Evolutionary conservation across 257 asterid genomes (phyloP), one percentile per base, ranked within the genome.

Genomic region (Gentiana macrophylla): DNA sequence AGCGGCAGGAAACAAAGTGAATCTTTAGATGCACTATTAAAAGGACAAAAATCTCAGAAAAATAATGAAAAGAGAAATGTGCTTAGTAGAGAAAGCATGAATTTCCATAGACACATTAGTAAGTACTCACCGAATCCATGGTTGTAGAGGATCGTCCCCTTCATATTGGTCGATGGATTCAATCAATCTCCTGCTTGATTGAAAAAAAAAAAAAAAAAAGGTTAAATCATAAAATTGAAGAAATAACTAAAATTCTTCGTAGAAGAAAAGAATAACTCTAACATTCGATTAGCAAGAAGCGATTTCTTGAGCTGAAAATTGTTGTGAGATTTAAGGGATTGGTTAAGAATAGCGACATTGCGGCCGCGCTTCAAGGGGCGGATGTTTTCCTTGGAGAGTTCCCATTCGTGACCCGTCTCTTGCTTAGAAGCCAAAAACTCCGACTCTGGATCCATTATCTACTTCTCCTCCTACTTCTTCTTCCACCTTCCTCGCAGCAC

Each of bases 361-460:
- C 98, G 92, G 54, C 96, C 98, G 66, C 98, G 83, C 75, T 91
- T 91, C 84, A 91, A 52, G 37, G 96, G 98, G 57, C 96, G 81
- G 45, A 91, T 95, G 59, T 91, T 91, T 66, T 91, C 98, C 70
- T 91, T 91, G 79, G 67, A 87, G 52, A 91, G 84, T 64, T 91
- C 98, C 98, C 98, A 87, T 66, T 87, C 95, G 80, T 84, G 65
- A 2, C 97, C 96, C 0, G 82, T 87, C 62, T 79, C 90, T 65
- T 72, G 69, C 71, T 83, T 87, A 46, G 92, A 80, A 49, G 86
- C 88, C 64, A 91, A 59, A 60, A 87, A 91, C 77, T 60, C 86
- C 51, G 78, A 73, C 75, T 91, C 97, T 1, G 93, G 90, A 66
- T 87, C 97, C 49, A 70, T 41, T 10, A 10, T 10, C 46, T 41